Percentiles rank a stretch among this genome's conserved stretches.
phyloP scores from a whole-genome alignment of 768 basidiomycete genomes.

The Russula virescens region DNA sequence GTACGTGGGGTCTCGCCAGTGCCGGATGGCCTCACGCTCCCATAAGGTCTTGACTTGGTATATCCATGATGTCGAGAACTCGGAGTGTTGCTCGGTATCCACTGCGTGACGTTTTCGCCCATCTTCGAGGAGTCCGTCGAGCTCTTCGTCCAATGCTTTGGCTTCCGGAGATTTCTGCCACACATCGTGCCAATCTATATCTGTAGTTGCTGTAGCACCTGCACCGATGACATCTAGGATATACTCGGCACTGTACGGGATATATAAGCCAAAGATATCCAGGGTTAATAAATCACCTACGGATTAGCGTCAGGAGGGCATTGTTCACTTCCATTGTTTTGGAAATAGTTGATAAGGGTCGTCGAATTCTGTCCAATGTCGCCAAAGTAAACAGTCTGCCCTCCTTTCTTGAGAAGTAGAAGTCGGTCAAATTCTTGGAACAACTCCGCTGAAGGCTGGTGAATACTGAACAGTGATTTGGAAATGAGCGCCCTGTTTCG shows the following conservation, averaged over 20 bases:
- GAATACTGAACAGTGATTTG: constrained; percentile 28
- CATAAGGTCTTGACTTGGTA: constrained; percentile 34
- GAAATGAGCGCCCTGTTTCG: not conserved
- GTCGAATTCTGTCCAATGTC: constrained; percentile 59
- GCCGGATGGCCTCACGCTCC: constrained; percentile 29
- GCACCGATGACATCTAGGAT: constrained; percentile 53
- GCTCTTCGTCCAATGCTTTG: constrained; percentile 34
- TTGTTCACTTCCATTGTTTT: constrained; percentile 55
- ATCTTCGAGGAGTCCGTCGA: constrained; percentile 40
- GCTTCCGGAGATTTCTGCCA: constrained; percentile 46
- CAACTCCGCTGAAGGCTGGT: constrained; percentile 75
- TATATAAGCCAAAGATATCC: not conserved
- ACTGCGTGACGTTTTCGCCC: constrained; percentile 29
- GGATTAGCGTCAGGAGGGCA: constrained; percentile 71
- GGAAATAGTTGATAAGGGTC: constrained; percentile 71
- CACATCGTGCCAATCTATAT: constrained; percentile 43
- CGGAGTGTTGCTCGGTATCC: constrained; percentile 26
- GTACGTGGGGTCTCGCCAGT: constrained; percentile 41
- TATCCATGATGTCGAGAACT: constrained; percentile 38
- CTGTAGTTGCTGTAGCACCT: constrained; percentile 42
- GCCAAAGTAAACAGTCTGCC: constrained; percentile 62
- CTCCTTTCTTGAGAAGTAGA: constrained; percentile 71
- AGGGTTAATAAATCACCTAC: constrained; percentile 24
- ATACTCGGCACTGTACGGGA: constrained; percentile 38
- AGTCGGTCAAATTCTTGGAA: constrained; percentile 82